phyloP scores from a whole-genome alignment of 1,139 yeast genomes.

The Debaryomyces fabryi region DNA sequence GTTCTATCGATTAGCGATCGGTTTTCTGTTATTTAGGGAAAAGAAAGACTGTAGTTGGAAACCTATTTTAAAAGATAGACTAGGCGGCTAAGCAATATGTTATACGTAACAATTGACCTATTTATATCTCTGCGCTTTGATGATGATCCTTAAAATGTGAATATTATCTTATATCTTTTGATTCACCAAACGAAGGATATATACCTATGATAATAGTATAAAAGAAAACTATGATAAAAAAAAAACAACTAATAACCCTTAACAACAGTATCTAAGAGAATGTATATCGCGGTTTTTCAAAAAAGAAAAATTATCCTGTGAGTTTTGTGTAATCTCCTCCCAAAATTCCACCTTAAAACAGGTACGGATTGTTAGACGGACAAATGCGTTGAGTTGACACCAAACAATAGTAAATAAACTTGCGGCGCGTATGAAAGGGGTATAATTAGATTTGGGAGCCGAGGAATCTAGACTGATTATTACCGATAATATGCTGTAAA shows the following conservation, averaged over 20 bases:
- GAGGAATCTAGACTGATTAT: neutral
- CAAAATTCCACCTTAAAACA: constrained; percentile 6
- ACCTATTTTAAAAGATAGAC: constrained; percentile 2
- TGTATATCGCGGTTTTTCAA: constrained; percentile 7
- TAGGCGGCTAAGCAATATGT: constrained; percentile 7
- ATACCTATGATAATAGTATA: neutral
- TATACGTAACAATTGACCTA: constrained; percentile 1
- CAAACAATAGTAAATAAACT: constrained; percentile 3
- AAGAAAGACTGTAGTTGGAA: constrained; percentile 15
- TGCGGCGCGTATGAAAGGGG: neutral
- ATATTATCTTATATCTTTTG: constrained; percentile 1
- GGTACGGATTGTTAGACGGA: neutral
- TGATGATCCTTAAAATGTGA: neutral
- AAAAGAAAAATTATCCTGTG: neutral
- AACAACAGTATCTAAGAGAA: neutral
- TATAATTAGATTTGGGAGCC: neutral
- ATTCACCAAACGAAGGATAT: constrained; percentile 5
- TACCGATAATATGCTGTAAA: neutral
- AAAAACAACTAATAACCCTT: constrained; percentile 6
- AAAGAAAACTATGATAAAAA: constrained; percentile 4
- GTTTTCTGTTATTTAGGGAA: constrained; percentile 2
- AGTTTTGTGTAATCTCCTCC: constrained; percentile 2
- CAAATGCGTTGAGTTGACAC: neutral
- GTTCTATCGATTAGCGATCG: neutral
- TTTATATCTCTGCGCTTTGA: neutral